Evolutionary conservation across 306 rosid species (phyloP).

Genomic region (Gastrolobium bilobum): DNA sequence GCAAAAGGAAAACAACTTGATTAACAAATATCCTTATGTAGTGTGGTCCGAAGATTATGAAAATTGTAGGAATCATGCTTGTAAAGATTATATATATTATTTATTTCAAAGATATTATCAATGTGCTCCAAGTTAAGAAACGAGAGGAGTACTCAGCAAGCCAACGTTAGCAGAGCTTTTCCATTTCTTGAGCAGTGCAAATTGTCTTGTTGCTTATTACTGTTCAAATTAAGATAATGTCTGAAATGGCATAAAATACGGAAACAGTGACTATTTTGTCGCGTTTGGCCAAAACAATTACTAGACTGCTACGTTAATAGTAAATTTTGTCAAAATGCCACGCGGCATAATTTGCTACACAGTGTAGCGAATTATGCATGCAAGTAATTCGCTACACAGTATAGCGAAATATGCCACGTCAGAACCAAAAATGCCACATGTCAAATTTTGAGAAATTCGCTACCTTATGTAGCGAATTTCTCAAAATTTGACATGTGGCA

Average conservation of each 20-base stretch:
- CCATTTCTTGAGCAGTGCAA: constrained; percentile 71
- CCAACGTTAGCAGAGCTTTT: constrained; percentile 40
- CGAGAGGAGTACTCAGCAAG: constrained; percentile 13
- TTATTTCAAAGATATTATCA: constrained; percentile 25
- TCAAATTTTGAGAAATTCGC: too few species aligned
- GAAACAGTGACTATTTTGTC: too few species aligned
- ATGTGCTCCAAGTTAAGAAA: constrained; percentile 26
- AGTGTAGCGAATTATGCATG: too few species aligned
- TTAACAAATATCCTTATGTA: background rate
- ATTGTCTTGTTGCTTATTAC: constrained; percentile 23
- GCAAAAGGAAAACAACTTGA: background rate
- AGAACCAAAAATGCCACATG: too few species aligned
- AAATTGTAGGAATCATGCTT: constrained; percentile 31
- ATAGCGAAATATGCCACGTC: too few species aligned
- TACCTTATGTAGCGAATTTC: too few species aligned
- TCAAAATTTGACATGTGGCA: too few species aligned
- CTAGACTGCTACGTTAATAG: too few species aligned
- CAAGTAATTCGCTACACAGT: too few species aligned
- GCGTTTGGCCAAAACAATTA: too few species aligned
- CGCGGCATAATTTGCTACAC: too few species aligned
- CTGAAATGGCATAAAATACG: background rate
- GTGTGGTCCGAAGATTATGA: constrained; percentile 28
- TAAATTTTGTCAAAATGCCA: too few species aligned
- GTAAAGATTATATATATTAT: constrained; percentile 4
- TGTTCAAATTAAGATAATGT: constrained; percentile 25